Evolutionary conservation across 2,329 filamentous ascomycete genomes (phyloP), one percentile per base, ranked within the genome.

Genomic region (Sporothrix brasiliensis): DNA sequence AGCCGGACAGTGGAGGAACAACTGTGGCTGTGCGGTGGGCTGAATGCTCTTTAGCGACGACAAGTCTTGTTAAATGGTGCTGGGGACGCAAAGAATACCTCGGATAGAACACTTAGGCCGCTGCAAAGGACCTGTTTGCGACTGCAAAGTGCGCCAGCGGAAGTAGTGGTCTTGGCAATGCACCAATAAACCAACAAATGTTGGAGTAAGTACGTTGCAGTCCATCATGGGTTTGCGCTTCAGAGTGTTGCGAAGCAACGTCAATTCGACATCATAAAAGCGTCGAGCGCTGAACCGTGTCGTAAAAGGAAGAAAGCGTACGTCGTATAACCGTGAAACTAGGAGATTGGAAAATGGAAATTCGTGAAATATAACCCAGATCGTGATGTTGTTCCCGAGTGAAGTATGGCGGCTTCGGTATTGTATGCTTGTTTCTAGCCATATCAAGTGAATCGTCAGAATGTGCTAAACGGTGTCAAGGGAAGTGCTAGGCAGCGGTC

Each of bases 21-120:
- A 53, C n/a, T 53, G 63, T 67, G 63, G 63, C 63, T 67, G 63
- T 67, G 63, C 9, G 49, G 49, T 53, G 49, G 49, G 63, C 49
- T 54, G 63, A 53, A 53, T 13, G 30, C 14, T 19, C 16, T n/a
- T 30, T 63, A 9, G 58, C 19, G 21, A 13, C 41, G 16, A n/a
- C 3, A 50, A 21, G 44, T 27, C 24, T 19, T 16, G 4, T 16
- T 58, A 34, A 11, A 24, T 19, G n/a, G 14, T n/a, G 47, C 47
- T 19, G 6, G 47, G 16, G n/a, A 4, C 24, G 6, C 1, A 24
- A 27, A 27, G 49, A 65, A 30, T 5, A 50, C 2, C 41, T 14
- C 2, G 10, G 16, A 44, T 44, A 63, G 39, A 9, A 19, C 56
- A 4, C 13, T 0, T 14, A 10, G 24, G 24, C 61, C 41, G 16